Evolutionary conservation across 208 protist species (phyloP).

Genomic region (Paratrypanosoma confusum): DNA sequence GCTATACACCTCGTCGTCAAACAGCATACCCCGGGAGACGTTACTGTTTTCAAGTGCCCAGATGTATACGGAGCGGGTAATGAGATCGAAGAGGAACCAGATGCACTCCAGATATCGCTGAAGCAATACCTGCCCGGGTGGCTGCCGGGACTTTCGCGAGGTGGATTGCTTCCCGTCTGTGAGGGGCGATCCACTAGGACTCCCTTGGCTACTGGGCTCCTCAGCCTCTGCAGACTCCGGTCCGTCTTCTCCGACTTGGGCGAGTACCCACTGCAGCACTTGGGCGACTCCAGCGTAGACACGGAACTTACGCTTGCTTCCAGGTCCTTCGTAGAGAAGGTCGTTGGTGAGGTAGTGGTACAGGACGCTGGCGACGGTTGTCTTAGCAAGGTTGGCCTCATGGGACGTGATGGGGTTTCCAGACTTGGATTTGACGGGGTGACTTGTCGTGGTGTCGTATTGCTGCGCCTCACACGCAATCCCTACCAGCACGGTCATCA

Average conservation of each 20-base stretch:
- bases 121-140: too few relatives aligned
- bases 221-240: too few relatives aligned
- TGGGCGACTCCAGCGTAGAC: slow-evolving; percentile 72
- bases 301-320: slow-evolving; percentile 18
- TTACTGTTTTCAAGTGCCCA: slow-evolving; percentile 53
- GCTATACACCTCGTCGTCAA: slow-evolving; percentile 55
- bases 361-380: slow-evolving; percentile 46
- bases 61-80: slow-evolving; percentile 72
- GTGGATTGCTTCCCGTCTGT: too few relatives aligned
- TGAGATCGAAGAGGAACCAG: slow-evolving; percentile 82
- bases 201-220: too few relatives aligned
- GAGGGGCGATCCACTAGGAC: too few relatives aligned
- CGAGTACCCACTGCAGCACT: slow-evolving; percentile 50
- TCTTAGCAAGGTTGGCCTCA: slow-evolving; percentile 12
- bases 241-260: neutral
- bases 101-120: too few relatives aligned
- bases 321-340: slow-evolving; percentile 43
- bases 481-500: slow-evolving; percentile 52
- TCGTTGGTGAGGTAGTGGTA: slow-evolving; percentile 81
- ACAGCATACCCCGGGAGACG: slow-evolving; percentile 28
- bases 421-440: slow-evolving; percentile 7
- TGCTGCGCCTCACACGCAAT: slow-evolving; percentile 57
- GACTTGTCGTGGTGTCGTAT: slow-evolving; percentile 51
- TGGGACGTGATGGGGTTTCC: neutral
- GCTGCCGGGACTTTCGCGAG: too few relatives aligned